Evolutionary conservation across 192 early-diverging fungal genomes (phyloP).

Genomic region (Backusella morwellensis): DNA sequence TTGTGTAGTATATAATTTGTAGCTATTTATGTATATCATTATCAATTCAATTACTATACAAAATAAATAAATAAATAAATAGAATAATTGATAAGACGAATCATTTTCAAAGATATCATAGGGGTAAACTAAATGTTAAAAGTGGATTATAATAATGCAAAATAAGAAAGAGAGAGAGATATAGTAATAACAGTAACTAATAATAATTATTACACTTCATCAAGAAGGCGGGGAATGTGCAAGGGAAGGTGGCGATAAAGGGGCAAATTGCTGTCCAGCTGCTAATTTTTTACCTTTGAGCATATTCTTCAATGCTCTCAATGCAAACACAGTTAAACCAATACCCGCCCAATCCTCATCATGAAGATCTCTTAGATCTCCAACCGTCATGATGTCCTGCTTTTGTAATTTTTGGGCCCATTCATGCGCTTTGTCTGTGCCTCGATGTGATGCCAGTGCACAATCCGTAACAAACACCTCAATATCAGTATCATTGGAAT

Average conservation of each 20-base stretch:
- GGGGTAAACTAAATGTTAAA: not conserved
- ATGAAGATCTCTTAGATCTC: constrained; percentile 68
- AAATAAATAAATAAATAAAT: not conserved
- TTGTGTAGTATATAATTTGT: too few relatives aligned
- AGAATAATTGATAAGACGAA: not conserved
- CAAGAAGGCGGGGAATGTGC: constrained; percentile 5
- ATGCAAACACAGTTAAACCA: constrained; percentile 56
- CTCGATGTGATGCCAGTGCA: constrained; percentile 61
- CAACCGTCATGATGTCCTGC: constrained; percentile 81
- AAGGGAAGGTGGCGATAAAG: not conserved
- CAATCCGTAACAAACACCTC: constrained; percentile 70
- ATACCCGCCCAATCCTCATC: constrained; percentile 75
- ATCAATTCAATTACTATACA: not conserved
- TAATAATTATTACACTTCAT: not conserved
- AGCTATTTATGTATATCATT: not conserved
- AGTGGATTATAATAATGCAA: constrained; percentile 3
- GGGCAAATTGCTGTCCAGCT: not conserved
- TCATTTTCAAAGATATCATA: not conserved
- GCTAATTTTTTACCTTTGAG: constrained; percentile 44
- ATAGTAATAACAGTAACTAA: not conserved
- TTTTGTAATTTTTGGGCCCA: constrained; percentile 68
- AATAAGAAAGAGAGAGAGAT: not conserved
- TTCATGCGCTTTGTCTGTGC: constrained; percentile 69
- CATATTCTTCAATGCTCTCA: constrained; percentile 53
- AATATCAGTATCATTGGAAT: constrained; percentile 58